Base-by-base conservation (phyloP, 2,329 filamentous ascomycete species). In the Clonostachys rosea region DNA sequence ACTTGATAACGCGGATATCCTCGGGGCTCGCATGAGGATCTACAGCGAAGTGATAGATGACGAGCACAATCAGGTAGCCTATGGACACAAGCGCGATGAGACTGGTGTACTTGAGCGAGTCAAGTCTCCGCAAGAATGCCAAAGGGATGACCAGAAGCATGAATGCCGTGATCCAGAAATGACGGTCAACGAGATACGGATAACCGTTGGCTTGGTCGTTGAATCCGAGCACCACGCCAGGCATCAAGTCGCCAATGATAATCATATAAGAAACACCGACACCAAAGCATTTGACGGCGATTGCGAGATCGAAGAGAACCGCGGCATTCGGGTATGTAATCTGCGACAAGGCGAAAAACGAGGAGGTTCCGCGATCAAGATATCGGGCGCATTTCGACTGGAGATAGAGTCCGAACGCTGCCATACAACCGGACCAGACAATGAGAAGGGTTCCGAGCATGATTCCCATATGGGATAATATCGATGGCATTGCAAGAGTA, bases 171-270 rank as follows among this genome's bases (percentile, higher is more conserved):
- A 99, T 88, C 94, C 94, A 99, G 64, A 99, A 99, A 63, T 94
- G 87, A 44, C 94, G 82, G 62, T 97, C 91, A 40, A 92, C 78
- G 52, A 97, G 70, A 60, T 92, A 97, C 2, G 83, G 78, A 41
- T 86, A 59, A 30, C 59, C 71, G 3, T 80, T 75, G 16, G 76
- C 79, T 17, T 80, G 79, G 43, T 79, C 76, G 51, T 83, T 81
- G 65, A 99, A 92, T 5, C 91, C 94, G 50, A 83, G 72, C 20
- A 94, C 84, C 10, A 99, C 94, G 37, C 91, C 92, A 1, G 94
- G 94, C 94, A 99, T 99, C 52, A 99, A 73, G 64, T 99, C 94
- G 44, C 94, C 94, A 56, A 99, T 97, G 60, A 99, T 97, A 61
- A 99, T 99, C 58, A 99, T 81, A 69, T 99, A 99, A 58, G 91